phyloP scores from a whole-genome alignment of 257 asterid genomes.

The Coffea canephora region DNA sequence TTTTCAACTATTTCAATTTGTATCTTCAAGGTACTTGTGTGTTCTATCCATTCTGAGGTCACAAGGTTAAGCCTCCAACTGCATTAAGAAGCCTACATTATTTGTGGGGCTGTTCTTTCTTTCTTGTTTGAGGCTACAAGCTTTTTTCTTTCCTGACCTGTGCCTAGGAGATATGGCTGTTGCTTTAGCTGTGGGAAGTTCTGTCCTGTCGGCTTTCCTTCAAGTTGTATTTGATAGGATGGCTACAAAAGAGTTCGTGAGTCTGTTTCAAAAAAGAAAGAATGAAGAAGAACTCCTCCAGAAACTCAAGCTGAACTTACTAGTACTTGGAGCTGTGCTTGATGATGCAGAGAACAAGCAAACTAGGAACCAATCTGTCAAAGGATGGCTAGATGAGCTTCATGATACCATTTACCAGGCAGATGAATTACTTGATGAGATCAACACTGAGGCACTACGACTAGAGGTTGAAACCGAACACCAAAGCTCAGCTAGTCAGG shows the following conservation, averaged over 20 bases:
- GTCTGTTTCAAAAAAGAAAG: neutral
- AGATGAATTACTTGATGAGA: slow-evolving; percentile 18
- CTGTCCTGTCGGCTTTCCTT: neutral
- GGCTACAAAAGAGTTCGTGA: neutral
- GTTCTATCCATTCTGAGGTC: no score
- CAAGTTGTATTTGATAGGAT: slow-evolving; percentile 16
- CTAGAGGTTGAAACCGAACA: slow-evolving; percentile 8
- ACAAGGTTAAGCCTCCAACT: no score
- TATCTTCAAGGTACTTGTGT: no score
- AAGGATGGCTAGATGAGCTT: slow-evolving; percentile 17
- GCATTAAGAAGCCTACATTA: no score
- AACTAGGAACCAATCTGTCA: neutral
- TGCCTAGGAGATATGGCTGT: neutral
- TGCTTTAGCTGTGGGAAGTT: neutral
- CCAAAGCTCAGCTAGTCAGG: neutral
- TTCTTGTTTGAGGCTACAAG: neutral
- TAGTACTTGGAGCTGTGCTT: slow-evolving; percentile 15
- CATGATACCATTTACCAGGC: neutral
- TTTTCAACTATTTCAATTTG: no score
- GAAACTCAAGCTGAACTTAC: neutral
- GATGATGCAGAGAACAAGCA: slow-evolving; percentile 27
- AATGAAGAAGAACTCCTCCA: neutral
- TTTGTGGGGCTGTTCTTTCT: no score
- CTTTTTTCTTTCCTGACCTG: neutral
- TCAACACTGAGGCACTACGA: slow-evolving; percentile 19